phyloP scores from a whole-genome alignment of 192 early-diverging fungal species.

The Linnemannia schmuckeri region DNA sequence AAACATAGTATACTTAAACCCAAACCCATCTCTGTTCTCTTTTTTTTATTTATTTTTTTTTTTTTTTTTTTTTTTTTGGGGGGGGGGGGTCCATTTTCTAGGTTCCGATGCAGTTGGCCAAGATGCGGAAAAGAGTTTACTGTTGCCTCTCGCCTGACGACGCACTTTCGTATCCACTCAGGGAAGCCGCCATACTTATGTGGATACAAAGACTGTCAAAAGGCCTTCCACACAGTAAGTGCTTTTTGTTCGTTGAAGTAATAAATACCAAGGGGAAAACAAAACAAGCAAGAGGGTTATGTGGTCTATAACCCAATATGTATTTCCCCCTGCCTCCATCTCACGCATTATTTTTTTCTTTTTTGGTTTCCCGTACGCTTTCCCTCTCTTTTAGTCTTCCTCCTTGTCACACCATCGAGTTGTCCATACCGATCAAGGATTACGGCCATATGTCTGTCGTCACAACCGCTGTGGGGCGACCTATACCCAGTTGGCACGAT shows the following conservation, averaged over 20 bases:
- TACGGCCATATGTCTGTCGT: conserved; percentile 51
- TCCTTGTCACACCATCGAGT: conserved; percentile 55
- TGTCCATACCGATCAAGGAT: conserved; percentile 47
- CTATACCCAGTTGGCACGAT: conserved; percentile 50
- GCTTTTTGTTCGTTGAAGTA: no score
- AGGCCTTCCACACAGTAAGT: conserved; percentile 53
- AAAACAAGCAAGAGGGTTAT: not conserved
- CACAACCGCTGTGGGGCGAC: conserved; percentile 56
- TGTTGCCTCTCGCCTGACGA: conserved; percentile 46
- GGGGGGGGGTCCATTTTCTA: not conserved
- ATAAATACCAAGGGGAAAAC: not conserved
- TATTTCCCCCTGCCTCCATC: not conserved
- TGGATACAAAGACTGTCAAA: conserved; percentile 54
- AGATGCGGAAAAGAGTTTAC: conserved; percentile 55
- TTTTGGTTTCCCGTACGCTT: not conserved
- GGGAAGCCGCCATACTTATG: conserved; percentile 54
- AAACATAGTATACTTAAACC: not conserved
- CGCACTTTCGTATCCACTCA: conserved; percentile 48
- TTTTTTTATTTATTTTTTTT: no score
- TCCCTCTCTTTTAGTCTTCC: conserved; percentile 29
- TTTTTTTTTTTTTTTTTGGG: no score
- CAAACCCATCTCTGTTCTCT: no score
- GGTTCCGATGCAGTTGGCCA: conserved; percentile 56
- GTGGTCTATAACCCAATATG: not conserved
- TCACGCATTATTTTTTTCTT: not conserved